Evolutionary conservation across 257 asterid species (phyloP).

Genomic region (Marsdenia floribunda): DNA sequence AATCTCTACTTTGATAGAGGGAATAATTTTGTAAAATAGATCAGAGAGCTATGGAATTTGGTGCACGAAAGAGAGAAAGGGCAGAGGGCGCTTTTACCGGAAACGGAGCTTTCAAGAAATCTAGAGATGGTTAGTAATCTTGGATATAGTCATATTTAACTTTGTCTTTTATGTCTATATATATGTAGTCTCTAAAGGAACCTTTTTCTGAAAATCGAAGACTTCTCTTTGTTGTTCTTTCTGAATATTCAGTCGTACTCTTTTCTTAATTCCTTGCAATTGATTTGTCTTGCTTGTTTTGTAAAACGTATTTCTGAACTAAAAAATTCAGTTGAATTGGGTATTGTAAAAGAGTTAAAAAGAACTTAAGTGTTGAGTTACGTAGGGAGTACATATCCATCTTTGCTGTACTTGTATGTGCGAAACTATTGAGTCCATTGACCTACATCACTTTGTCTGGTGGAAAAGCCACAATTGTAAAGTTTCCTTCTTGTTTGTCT

Average conservation of each 20-base stretch:
- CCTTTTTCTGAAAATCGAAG: not conserved
- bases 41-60: slow-evolving; percentile 14
- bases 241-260: not conserved
- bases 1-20: not conserved
- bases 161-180: not conserved
- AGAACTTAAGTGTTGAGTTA: not conserved
- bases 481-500: not conserved
- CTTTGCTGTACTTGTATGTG: not conserved
- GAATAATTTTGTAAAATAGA: not conserved
- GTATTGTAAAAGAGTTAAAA: not conserved
- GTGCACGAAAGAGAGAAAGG: slow-evolving; percentile 21
- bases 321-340: not conserved
- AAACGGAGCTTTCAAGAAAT: slow-evolving; percentile 19
- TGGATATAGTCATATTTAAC: not conserved
- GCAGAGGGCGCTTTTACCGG: slow-evolving; percentile 1
- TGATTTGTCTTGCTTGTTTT: not conserved
- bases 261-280: not conserved
- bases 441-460: not conserved
- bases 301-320: not conserved
- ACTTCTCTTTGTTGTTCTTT: not conserved
- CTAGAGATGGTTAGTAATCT: slow-evolving; percentile 18
- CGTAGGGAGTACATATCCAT: not conserved
- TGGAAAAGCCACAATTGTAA: not conserved
- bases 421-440: not conserved
- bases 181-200: too few relatives aligned